Conservation (phyloP, 1,284 basidiomycete species). For the Cutaneotrichosporon spelunceum region DNA sequence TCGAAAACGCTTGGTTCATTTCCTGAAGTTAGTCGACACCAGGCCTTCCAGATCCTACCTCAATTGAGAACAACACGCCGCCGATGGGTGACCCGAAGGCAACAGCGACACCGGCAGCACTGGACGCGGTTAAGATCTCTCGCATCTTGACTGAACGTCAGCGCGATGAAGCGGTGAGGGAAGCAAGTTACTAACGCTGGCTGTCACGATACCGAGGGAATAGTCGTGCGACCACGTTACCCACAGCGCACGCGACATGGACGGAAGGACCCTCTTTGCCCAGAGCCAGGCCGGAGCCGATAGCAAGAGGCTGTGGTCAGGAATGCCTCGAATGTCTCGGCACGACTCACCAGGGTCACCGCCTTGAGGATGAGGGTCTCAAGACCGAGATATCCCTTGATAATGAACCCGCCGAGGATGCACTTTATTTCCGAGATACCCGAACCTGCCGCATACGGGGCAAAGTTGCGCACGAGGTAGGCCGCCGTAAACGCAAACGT, state of each 20-base stretch:
- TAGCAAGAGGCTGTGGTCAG: slow-evolving; percentile 74
- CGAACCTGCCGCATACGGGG: slow-evolving; percentile 94
- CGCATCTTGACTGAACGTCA: slow-evolving; percentile 76
- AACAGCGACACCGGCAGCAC: slow-evolving; percentile 94
- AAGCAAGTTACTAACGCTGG: slow-evolving; percentile 63
- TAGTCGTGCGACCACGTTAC: slow-evolving; percentile 75
- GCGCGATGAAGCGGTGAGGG: neutral
- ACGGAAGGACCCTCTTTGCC: slow-evolving; percentile 99
- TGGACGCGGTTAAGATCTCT: slow-evolving; percentile 90
- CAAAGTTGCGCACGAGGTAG: slow-evolving; percentile 80
- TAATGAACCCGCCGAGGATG: slow-evolving; percentile 93
- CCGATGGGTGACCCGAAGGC: slow-evolving; percentile 98
- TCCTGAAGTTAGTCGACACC: slow-evolving; percentile 59
- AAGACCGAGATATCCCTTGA: slow-evolving; percentile 89
- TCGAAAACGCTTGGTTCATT: slow-evolving; percentile 96
- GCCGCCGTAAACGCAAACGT: slow-evolving; percentile 78
- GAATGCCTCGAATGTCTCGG: slow-evolving; percentile 24
- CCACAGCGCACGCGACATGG: slow-evolving; percentile 93
- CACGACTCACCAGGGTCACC: slow-evolving; percentile 69
- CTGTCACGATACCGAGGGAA: slow-evolving; percentile 81
- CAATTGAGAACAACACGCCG: slow-evolving; percentile 82
- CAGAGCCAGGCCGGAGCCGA: slow-evolving; percentile 93
- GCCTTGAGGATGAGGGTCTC: slow-evolving; percentile 89
- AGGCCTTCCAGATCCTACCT: slow-evolving; percentile 45
- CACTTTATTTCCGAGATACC: slow-evolving; percentile 99